phyloP scores from a whole-genome alignment of 495 filamentous ascomycete species.

The Parathielavia appendiculata region DNA sequence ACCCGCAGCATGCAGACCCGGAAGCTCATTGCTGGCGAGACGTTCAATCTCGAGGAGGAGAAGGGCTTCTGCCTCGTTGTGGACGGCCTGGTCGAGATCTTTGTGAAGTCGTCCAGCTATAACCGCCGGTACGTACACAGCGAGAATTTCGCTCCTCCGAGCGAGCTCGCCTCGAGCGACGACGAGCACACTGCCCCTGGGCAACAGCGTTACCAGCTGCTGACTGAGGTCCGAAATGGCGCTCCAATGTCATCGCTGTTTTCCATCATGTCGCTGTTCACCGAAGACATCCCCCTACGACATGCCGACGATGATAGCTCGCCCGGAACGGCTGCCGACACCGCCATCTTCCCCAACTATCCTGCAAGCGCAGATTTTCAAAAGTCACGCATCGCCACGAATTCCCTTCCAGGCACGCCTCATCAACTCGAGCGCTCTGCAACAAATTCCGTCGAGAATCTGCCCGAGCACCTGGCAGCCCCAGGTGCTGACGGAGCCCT shows the following conservation, averaged over 20 bases:
- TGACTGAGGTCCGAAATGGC: conserved; percentile 97
- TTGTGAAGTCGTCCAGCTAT: conserved; percentile 82
- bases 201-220: conserved; percentile 73
- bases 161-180: conserved; percentile 55
- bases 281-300: conserved; percentile 82
- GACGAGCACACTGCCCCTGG: conserved; percentile 54
- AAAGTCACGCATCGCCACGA: conserved; percentile 39
- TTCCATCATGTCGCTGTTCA: conserved; percentile 93
- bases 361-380: conserved; percentile 43
- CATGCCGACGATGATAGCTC: conserved; percentile 56
- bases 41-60: conserved; percentile 89
- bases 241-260: conserved; percentile 98
- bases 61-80: conserved; percentile 98
- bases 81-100: conserved; percentile 95
- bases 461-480: conserved; percentile 24
- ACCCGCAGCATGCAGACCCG: conserved; percentile 96
- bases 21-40: conserved; percentile 94
- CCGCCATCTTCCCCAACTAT: conserved; percentile 27
- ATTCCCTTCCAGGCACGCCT: conserved; percentile 32
- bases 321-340: conserved; percentile 14
- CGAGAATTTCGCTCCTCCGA: conserved; percentile 14
- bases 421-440: conserved; percentile 27
- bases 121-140: conserved; percentile 28
- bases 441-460: conserved; percentile 7
- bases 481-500: conserved; percentile 25